These are phyloP conservation scores for Candida boidinii DNA, from an alignment of 805 yeast species.

Conservation along the genomic window DNA sequence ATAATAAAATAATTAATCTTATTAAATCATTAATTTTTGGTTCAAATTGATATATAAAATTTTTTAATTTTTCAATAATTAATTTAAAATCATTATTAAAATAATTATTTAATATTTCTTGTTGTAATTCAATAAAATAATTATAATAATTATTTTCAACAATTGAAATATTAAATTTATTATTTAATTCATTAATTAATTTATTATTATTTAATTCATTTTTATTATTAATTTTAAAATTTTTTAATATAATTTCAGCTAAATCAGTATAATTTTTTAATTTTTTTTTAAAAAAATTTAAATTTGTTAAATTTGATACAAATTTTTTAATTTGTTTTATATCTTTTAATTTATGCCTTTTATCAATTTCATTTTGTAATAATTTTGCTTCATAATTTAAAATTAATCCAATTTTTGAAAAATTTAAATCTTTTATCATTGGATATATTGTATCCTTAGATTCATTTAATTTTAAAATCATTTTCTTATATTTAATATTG, in stretches of 20 bases:
- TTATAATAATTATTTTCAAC: constrained; percentile 27
- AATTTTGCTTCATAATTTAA: constrained; percentile 64
- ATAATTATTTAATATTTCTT: constrained; percentile 54
- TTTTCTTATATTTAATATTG: background rate
- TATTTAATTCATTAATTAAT: constrained; percentile 12
- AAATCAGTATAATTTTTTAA: constrained; percentile 66
- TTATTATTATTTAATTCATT: constrained; percentile 6
- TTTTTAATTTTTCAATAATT: constrained; percentile 26
- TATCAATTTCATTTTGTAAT: constrained; percentile 62
- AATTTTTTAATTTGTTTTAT: constrained; percentile 61
- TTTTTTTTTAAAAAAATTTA: constrained; percentile 60
- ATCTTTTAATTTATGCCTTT: constrained; percentile 45
- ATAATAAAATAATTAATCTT: constrained; percentile 46
- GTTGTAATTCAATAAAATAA: constrained; percentile 51
- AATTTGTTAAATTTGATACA: constrained; percentile 57
- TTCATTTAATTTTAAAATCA: constrained; percentile 19
- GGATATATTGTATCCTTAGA: constrained; percentile 38
- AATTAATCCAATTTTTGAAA: constrained; percentile 68
- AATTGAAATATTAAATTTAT: constrained; percentile 8
- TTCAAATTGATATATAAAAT: constrained; percentile 40
- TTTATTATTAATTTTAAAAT: constrained; percentile 28
- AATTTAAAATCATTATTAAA: constrained; percentile 36
- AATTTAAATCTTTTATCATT: constrained; percentile 56
- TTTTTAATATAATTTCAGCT: constrained; percentile 55
- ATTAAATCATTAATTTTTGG: constrained; percentile 35